A percentile compares a stretch with the other conserved stretches of the same genome.
phyloP scores from a whole-genome alignment of 2,329 filamentous ascomycete genomes.

The Talaromyces sp. region DNA sequence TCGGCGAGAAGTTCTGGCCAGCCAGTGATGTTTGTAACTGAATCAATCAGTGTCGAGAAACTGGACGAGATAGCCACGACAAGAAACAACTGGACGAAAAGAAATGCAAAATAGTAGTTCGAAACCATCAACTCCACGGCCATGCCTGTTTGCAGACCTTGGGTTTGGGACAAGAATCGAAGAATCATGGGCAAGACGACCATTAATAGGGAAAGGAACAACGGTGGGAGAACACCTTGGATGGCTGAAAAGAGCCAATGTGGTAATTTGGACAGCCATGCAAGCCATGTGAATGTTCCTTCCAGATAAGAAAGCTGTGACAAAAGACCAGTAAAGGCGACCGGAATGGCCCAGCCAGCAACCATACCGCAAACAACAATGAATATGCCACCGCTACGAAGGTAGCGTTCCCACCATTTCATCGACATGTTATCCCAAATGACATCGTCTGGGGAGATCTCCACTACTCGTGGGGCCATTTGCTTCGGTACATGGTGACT shows the following conservation, averaged over 20 bases:
- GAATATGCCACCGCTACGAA: slow-evolving; percentile 65
- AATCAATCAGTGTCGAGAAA: slow-evolving; percentile 62
- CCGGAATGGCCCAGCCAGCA: slow-evolving; percentile 84
- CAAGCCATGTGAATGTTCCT: slow-evolving; percentile 63
- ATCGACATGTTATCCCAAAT: slow-evolving; percentile 98
- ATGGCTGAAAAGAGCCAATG: slow-evolving; percentile 62
- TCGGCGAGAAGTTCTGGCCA: slow-evolving; percentile 69
- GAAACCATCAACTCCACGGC: slow-evolving; percentile 80
- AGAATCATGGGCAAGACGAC: slow-evolving; percentile 78
- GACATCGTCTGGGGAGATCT: slow-evolving; percentile 88
- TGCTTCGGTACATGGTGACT: slow-evolving; percentile 88
- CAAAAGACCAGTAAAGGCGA: slow-evolving; percentile 79
- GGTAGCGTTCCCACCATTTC: slow-evolving; percentile 86
- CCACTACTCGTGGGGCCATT: slow-evolving; percentile 89
- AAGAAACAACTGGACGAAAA: slow-evolving; percentile 92
- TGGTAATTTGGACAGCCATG: slow-evolving; percentile 64
- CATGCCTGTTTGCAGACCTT: slow-evolving; percentile 79
- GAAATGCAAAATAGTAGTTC: slow-evolving; percentile 85
- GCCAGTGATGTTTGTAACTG: slow-evolving; percentile 64
- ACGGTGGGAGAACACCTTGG: slow-evolving; percentile 80
- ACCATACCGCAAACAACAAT: slow-evolving; percentile 69
- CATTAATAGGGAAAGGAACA: slow-evolving; percentile 72
- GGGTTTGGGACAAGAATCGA: slow-evolving; percentile 65
- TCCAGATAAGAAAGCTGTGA: slow-evolving; percentile 73
- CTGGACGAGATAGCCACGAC: slow-evolving; percentile 83